phyloP scores from a whole-genome alignment of 2,329 filamentous ascomycete genomes.

The Fusarium tricinctum region DNA sequence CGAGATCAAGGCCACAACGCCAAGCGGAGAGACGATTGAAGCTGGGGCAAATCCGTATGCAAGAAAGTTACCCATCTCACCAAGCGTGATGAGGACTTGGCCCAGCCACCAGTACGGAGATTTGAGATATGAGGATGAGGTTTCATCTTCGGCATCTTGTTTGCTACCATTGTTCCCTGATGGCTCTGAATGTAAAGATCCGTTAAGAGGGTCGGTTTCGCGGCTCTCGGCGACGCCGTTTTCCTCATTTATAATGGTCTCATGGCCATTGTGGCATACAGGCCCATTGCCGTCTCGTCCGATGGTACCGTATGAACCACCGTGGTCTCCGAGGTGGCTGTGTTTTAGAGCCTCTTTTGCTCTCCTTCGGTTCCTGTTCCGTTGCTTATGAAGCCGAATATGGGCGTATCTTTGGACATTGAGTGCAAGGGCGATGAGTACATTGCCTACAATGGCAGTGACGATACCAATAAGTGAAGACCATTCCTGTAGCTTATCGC shows the following conservation, averaged over 20 bases:
- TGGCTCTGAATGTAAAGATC: conserved; percentile 62
- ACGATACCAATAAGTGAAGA: conserved; percentile 95
- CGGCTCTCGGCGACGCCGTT: conserved; percentile 55
- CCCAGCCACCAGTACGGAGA: conserved; percentile 98
- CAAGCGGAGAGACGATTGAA: conserved; percentile 95
- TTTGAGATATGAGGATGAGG: conserved; percentile 80
- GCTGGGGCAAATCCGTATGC: conserved; percentile 98
- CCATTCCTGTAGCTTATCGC: conserved; percentile 76
- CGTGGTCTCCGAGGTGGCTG: conserved; percentile 51
- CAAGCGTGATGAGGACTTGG: conserved; percentile 90
- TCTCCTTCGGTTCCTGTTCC: conserved; percentile 68
- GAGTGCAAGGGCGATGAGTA: conserved; percentile 93
- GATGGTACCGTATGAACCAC: conserved; percentile 55
- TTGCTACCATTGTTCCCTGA: conserved; percentile 45
- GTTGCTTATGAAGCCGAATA: conserved; percentile 82
- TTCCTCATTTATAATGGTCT: conserved; percentile 43
- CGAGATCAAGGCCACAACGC: conserved; percentile 95
- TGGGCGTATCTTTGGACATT: conserved; percentile 98
- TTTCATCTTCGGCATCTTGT: conserved; percentile 52
- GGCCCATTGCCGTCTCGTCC: conserved; percentile 38
- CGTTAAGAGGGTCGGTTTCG: conserved; percentile 67
- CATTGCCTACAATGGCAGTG: conserved; percentile 91
- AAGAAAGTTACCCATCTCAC: conserved; percentile 95
- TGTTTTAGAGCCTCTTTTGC: conserved; percentile 68
- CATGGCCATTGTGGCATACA: conserved; percentile 42